Conservation (phyloP, 805 yeast genomes). For the Nakazawaea wyomingensis region DNA sequence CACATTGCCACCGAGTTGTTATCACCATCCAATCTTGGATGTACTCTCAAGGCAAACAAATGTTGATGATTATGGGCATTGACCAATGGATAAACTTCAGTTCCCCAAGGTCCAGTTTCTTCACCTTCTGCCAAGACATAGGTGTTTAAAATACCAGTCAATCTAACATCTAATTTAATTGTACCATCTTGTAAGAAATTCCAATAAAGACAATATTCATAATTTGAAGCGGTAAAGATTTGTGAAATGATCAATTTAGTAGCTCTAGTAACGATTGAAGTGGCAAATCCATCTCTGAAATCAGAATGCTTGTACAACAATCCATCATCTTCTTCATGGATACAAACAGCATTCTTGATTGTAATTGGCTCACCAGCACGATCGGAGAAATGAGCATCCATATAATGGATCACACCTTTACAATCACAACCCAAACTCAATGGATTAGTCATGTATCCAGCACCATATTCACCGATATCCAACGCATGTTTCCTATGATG, state of each 20-base stretch:
- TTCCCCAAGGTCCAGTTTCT: slow-evolving; percentile 60
- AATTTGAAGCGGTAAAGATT: slow-evolving; percentile 70
- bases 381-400: slow-evolving; percentile 57
- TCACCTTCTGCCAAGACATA: slow-evolving; percentile 50
- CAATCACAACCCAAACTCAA: slow-evolving; percentile 65
- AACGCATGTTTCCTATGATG: slow-evolving; percentile 71
- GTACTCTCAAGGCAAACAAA: slow-evolving; percentile 58
- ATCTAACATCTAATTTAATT: slow-evolving; percentile 60
- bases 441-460: slow-evolving; percentile 66
- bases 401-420: slow-evolving; percentile 64
- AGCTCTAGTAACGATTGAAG: slow-evolving; percentile 59
- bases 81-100: slow-evolving; percentile 60
- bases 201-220: slow-evolving; percentile 70
- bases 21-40: slow-evolving; percentile 66
- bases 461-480: slow-evolving; percentile 72
- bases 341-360: slow-evolving; percentile 60
- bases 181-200: slow-evolving; percentile 68
- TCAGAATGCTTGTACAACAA: slow-evolving; percentile 65
- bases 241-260: slow-evolving; percentile 58
- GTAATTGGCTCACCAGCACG: slow-evolving; percentile 52
- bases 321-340: slow-evolving; percentile 72
- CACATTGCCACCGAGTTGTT: slow-evolving; percentile 56
- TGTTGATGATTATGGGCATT: slow-evolving; percentile 75
- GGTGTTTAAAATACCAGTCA: slow-evolving; percentile 68
- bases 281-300: slow-evolving; percentile 61